Percentiles rank a stretch among this genome's conserved stretches.
Evolutionary conservation across 306 rosid species (phyloP).

Genomic region (Vicia faba): DNA sequence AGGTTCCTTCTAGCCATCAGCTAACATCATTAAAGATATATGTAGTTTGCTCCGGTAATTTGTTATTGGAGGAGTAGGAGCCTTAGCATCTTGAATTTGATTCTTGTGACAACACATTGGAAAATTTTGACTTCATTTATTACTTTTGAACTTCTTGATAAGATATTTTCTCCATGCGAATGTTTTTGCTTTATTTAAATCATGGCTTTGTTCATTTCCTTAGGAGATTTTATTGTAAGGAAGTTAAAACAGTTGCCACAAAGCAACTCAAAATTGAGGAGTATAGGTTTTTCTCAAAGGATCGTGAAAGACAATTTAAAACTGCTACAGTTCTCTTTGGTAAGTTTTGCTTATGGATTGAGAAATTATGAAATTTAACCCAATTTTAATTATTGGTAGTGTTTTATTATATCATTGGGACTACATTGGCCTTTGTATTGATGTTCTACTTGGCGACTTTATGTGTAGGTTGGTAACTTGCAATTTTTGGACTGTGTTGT

Average conservation of each 20-base stretch:
- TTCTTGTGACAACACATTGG: background rate
- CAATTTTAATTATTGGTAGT: background rate
- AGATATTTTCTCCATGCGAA: background rate
- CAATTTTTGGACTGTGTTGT: background rate
- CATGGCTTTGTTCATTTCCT: background rate
- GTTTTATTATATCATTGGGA: conserved; percentile 3
- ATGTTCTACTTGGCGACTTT: background rate
- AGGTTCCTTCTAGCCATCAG: conserved; percentile 10
- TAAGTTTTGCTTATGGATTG: conserved; percentile 48
- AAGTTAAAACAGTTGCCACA: background rate
- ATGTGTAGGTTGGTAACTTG: background rate
- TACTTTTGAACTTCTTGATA: background rate
- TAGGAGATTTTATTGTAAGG: background rate
- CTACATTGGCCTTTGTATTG: too few species aligned
- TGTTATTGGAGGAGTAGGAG: conserved; percentile 10
- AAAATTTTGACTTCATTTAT: background rate
- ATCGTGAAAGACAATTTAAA: conserved; percentile 90
- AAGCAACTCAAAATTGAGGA: conserved; percentile 55
- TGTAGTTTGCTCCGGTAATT: conserved; percentile 18
- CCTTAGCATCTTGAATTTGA: conserved; percentile 10
- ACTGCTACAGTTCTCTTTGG: conserved; percentile 92
- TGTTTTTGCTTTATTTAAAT: background rate
- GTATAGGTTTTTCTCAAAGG: conserved; percentile 84
- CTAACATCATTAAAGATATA: conserved; percentile 12
- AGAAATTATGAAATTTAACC: conserved; percentile 21